Evolutionary conservation across 2,329 filamentous ascomycete genomes (phyloP).

Genomic region (Colletotrichum nymphaeae): DNA sequence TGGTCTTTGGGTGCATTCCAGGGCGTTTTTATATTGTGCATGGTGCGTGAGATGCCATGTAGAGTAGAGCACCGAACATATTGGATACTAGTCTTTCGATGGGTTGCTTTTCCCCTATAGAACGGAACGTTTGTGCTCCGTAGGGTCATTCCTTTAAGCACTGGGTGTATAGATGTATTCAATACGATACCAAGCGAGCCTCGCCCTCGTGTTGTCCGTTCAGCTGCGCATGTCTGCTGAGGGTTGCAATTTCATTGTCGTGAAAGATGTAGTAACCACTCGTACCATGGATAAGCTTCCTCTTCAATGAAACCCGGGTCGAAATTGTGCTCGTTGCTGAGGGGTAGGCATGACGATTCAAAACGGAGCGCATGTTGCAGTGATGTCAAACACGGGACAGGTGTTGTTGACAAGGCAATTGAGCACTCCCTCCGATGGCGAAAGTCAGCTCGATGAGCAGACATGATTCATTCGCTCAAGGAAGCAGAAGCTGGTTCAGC

Average conservation of each 20-base stretch:
- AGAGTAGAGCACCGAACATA: neutral
- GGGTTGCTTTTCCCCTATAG: neutral
- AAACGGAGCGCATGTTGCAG: neutral
- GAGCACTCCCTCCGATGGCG: too few relatives aligned
- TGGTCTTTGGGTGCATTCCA: conserved; percentile 15
- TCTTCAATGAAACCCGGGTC: too few relatives aligned
- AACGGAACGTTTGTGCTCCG: neutral
- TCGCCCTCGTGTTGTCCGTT: neutral
- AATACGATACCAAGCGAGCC: neutral
- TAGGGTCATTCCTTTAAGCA: neutral
- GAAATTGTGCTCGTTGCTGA: too few relatives aligned
- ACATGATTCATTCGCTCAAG: too few relatives aligned
- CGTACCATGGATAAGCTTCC: too few relatives aligned
- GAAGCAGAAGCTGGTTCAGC: too few relatives aligned
- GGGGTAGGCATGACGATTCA: neutral
- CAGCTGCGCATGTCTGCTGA: neutral
- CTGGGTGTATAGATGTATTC: neutral
- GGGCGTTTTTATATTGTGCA: conserved; percentile 9
- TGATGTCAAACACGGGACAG: too few relatives aligned
- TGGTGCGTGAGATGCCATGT: neutral
- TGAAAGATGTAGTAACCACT: neutral
- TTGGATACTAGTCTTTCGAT: neutral
- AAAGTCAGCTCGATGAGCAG: too few relatives aligned
- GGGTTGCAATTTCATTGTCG: neutral
- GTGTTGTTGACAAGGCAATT: too few relatives aligned